Evolutionary conservation across 1,284 basidiomycete species (phyloP).

Genomic region (Leccinum fallax): DNA sequence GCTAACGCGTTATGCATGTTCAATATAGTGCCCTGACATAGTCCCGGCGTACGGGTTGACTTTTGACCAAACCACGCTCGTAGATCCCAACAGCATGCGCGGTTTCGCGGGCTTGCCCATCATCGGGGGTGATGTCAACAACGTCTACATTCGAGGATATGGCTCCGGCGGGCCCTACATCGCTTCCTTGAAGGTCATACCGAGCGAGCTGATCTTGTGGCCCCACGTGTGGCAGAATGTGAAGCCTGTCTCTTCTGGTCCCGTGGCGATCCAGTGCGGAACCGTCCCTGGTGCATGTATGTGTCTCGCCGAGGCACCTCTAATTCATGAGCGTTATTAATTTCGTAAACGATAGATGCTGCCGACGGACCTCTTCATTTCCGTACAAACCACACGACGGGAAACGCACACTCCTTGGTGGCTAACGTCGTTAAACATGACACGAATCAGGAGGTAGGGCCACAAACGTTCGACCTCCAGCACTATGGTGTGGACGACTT

Average conservation of each 20-base stretch:
- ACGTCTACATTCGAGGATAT: constrained; percentile 13
- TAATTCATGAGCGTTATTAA: neutral
- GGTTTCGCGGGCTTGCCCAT: constrained; percentile 10
- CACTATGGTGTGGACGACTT: constrained; percentile 1
- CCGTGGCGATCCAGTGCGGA: constrained; percentile 1
- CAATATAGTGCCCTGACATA: constrained; percentile 15
- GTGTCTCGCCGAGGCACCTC: no score
- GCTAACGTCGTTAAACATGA: constrained; percentile 8
- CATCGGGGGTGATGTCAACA: constrained; percentile 14
- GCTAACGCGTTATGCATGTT: neutral
- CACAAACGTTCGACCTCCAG: neutral
- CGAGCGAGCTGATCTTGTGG: constrained; percentile 17
- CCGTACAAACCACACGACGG: constrained; percentile 4
- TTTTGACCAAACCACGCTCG: neutral
- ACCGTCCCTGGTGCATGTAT: no score
- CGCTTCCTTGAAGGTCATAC: neutral
- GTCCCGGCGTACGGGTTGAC: constrained; percentile 12
- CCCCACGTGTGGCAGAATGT: constrained; percentile 8
- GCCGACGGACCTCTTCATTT: constrained; percentile 3
- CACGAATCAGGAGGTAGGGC: neutral
- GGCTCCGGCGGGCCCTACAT: neutral
- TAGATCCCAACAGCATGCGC: no score
- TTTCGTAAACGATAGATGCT: constrained; percentile 2
- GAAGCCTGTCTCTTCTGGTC: constrained; percentile 6
- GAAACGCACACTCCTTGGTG: constrained; percentile 12